A percentile compares a stretch with the other conserved stretches of the same genome.
Conservation (phyloP, 371 early-diverging fungal species). For the Actinomucor elegans region DNA sequence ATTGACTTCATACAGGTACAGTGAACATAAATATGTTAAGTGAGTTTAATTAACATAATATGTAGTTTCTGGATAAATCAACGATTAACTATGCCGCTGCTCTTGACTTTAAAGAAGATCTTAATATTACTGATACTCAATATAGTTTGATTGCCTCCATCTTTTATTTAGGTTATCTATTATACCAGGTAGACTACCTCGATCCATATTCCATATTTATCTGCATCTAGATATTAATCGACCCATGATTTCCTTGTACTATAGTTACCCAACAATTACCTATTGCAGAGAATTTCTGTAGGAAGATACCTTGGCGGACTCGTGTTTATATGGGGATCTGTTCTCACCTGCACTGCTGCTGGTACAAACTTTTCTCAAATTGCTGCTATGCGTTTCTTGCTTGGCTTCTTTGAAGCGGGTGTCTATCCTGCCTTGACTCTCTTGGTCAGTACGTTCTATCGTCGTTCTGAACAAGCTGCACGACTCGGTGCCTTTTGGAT, state of each 20-base stretch:
- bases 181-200: constrained; percentile 35
- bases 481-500: constrained; percentile 43
- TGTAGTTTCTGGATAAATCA: constrained; percentile 45
- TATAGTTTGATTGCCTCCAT: constrained; percentile 37
- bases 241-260: too few relatives aligned
- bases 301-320: constrained; percentile 37
- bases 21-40: neutral
- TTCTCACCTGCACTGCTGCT: constrained; percentile 30
- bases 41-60: neutral
- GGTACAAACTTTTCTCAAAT: constrained; percentile 34
- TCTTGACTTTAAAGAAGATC: constrained; percentile 30
- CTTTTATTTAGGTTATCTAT: constrained; percentile 41
- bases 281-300: constrained; percentile 35
- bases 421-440: constrained; percentile 31
- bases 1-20: constrained; percentile 43
- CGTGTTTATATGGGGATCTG: constrained; percentile 33
- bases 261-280: constrained; percentile 43
- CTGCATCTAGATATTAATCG: neutral
- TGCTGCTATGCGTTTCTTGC: constrained; percentile 38
- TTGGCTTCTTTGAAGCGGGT: constrained; percentile 31
- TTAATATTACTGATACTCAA: constrained; percentile 22
- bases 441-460: constrained; percentile 37
- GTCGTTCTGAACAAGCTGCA: constrained; percentile 37
- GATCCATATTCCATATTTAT: too few relatives aligned
- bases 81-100: constrained; percentile 39